Conservation (phyloP, 352 stramenopile species). For the Sclerospora graminicola region DNA sequence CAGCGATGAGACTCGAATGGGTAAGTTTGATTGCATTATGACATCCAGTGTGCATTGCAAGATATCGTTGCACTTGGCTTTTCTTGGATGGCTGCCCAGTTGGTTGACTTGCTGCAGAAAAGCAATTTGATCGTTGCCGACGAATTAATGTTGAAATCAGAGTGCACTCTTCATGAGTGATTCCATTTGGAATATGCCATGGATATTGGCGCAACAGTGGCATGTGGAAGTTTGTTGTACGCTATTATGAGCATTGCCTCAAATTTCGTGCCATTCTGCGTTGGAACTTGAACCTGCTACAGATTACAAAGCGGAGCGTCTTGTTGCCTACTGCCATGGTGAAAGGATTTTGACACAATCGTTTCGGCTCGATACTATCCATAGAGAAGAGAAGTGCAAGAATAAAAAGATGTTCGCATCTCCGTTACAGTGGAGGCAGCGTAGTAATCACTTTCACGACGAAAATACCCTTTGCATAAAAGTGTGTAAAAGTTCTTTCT, state of each 20-base stretch:
- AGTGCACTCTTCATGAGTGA: constrained; percentile 44
- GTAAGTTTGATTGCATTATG: constrained; percentile 74
- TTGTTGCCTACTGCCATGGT: constrained; percentile 42
- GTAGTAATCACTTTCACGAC: constrained; percentile 41
- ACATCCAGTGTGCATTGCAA: constrained; percentile 60
- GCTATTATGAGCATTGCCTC: constrained; percentile 55
- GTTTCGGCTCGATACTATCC: constrained; percentile 24
- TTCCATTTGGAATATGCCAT: constrained; percentile 60
- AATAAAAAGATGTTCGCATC: constrained; percentile 25
- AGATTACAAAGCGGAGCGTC: constrained; percentile 47
- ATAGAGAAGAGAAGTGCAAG: constrained; percentile 34
- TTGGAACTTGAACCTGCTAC: constrained; percentile 39
- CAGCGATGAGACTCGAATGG: no score
- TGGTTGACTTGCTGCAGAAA: constrained; percentile 47
- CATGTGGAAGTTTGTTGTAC: constrained; percentile 54
- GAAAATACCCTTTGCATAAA: constrained; percentile 46
- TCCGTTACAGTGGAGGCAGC: constrained; percentile 57
- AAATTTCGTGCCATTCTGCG: constrained; percentile 29
- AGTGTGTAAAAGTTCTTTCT: no score
- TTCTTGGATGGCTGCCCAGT: no score
- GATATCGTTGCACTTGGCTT: constrained; percentile 56
- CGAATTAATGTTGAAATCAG: constrained; percentile 29
- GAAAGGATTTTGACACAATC: constrained; percentile 30
- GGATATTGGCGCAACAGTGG: constrained; percentile 44
- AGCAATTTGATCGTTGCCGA: constrained; percentile 31